Conservation (phyloP, 768 basidiomycete genomes). For the Melanogaster broomeanus region DNA sequence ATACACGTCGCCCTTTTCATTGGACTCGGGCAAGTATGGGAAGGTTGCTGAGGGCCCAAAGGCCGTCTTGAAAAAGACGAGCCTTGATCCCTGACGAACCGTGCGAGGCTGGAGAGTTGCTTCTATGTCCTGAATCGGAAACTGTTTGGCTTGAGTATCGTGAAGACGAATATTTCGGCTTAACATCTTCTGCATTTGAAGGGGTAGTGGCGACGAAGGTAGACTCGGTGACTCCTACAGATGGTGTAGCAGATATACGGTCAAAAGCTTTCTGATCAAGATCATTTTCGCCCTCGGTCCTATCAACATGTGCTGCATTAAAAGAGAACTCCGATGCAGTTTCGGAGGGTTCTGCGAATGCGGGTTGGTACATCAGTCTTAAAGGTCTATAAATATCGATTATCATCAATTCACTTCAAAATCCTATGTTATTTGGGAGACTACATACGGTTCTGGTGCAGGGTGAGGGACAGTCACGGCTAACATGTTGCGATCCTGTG, state of each 20-base stretch:
- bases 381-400: conserved; percentile 3
- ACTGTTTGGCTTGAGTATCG: background rate
- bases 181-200: conserved; percentile 17
- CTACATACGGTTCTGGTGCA: conserved; percentile 12
- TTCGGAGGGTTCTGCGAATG: conserved; percentile 2
- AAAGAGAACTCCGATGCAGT: conserved; percentile 3
- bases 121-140: conserved; percentile 2
- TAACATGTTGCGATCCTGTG: conserved; percentile 17
- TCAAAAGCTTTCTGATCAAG: conserved; percentile 2
- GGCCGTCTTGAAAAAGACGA: conserved; percentile 43
- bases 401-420: background rate
- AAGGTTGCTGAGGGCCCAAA: conserved; percentile 52
- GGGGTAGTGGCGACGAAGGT: conserved; percentile 3
- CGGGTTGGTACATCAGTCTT: conserved; percentile 1
- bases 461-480: conserved; percentile 16
- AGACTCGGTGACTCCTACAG: conserved; percentile 7
- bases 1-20: conserved; percentile 46
- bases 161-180: conserved; percentile 17
- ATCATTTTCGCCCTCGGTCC: background rate
- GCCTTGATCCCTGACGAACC: conserved; percentile 34
- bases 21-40: conserved; percentile 53
- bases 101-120: conserved; percentile 10
- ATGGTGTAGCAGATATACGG: conserved; percentile 14
- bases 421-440: background rate
- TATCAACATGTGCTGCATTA: background rate